Percentiles rank a stretch among this genome's conserved stretches.
phyloP scores from a whole-genome alignment of 176 grass and related monocot genomes.

The Cenchrus americanus region DNA sequence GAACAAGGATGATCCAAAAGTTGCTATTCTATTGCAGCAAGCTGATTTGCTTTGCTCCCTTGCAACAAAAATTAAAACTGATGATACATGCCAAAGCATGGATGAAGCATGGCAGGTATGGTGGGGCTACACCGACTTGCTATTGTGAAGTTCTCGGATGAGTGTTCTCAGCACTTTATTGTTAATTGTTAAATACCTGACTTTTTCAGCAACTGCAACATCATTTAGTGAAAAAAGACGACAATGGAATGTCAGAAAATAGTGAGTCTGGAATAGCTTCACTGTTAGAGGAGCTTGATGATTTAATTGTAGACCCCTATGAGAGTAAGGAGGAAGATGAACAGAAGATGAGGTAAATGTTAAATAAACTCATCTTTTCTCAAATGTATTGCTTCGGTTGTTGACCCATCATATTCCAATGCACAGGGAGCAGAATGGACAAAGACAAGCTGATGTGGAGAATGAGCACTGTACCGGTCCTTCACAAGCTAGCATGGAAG shows the following conservation, averaged over 20 bases:
- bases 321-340: conserved; percentile 61
- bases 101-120: conserved; percentile 98
- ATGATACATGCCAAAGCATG: conserved; percentile 70
- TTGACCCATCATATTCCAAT: conserved; percentile 34
- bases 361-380: conserved; percentile 27
- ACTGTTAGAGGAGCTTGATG: conserved; percentile 76
- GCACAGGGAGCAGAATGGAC: conserved; percentile 38
- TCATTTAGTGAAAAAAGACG: conserved; percentile 81
- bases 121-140: conserved; percentile 23
- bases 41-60: conserved; percentile 83
- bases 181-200: conserved; percentile 16
- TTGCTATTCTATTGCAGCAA: conserved; percentile 82
- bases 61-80: conserved; percentile 82
- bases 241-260: conserved; percentile 53
- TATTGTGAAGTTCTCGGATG: not conserved
- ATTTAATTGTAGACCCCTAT: conserved; percentile 86
- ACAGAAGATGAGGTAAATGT: conserved; percentile 55
- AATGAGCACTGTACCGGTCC: conserved; percentile 23
- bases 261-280: conserved; percentile 68
- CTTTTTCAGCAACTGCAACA: conserved; percentile 70
- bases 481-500: conserved; percentile 41
- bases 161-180: not conserved
- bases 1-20: conserved; percentile 82
- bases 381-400: conserved; percentile 26
- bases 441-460: conserved; percentile 32